Base-by-base conservation (phyloP, 306 rosid species). In the Hylodesmum podocarpum region DNA sequence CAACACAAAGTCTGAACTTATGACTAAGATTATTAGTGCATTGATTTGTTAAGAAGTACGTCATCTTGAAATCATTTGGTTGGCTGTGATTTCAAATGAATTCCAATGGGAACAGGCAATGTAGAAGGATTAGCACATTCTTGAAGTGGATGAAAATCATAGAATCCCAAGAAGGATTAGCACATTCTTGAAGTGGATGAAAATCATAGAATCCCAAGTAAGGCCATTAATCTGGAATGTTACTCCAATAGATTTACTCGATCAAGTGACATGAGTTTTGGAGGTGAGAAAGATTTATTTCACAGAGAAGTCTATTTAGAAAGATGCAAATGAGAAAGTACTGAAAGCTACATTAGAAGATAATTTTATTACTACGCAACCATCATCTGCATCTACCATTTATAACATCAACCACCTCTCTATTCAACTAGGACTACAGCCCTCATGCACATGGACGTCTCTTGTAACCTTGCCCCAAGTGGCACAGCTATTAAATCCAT, bases 401-500 rank as follows among this genome's bases (percentile, higher is more conserved):
- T 29, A 61, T 61, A 61, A 61, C 67, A 61, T 16, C 3, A 16
- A 29, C 14, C 40, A n/a, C 65, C 28, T 22, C 66, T 59, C 66
- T 29, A 14, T 28, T 58, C 10, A 27, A 11, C 4, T 28, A 27
- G 36, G 39, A 27, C 65, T 58, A 28, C 12, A 21, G 39, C 8
- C 10, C 24, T 54, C 13, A 55, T 27, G 7, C 40, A 59, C 41
- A 29, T 59, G 65, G 65, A 57, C 28, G 28, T 57, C 12, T 2
- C 18, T 55, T 28, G 36, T 57, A 13, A 13, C 65, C 10, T 27
- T 27, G 19, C 36, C 36, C 31, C 40, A 58, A 58, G 39, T 28
- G 12, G 40, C 66, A 58, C 29, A 15, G 66, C 31, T 57, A 53
- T 65, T 74, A 90, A 78, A 86, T 63, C 96, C 96, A 90, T 25